Percentiles rank a stretch among this genome's conserved stretches.
Conservation (phyloP, 495 filamentous ascomycete species). For the Aspergillus avenaceus region DNA sequence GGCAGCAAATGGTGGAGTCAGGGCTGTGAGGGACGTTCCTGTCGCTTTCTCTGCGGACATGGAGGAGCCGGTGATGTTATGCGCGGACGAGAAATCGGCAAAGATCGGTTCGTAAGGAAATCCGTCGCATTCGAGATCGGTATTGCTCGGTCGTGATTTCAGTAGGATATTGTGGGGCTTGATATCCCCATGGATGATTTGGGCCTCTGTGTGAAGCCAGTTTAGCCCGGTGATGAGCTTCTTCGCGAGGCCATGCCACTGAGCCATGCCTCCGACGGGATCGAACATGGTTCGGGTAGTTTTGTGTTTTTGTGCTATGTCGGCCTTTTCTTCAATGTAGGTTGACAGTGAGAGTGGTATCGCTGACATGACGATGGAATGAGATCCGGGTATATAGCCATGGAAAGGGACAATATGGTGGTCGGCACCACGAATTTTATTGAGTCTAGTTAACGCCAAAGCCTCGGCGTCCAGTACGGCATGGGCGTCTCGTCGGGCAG, state of each 20-base stretch:
- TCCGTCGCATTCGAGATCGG: constrained; percentile 7
- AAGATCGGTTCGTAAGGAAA: constrained; percentile 45
- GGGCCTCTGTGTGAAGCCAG: constrained; percentile 44
- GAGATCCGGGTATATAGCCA: constrained; percentile 45
- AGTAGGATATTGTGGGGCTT: constrained; percentile 52
- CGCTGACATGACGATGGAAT: constrained; percentile 51
- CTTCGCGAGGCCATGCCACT: constrained; percentile 44
- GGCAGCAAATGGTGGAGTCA: constrained; percentile 56
- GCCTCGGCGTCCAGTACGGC: constrained; percentile 51
- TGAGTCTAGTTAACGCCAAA: constrained; percentile 45
- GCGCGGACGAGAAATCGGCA: constrained; percentile 59
- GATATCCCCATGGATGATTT: constrained; percentile 54
- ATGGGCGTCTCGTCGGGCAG: constrained; percentile 43
- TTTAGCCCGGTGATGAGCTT: constrained; percentile 45
- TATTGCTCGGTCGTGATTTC: neutral
- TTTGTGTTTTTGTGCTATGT: constrained; percentile 22
- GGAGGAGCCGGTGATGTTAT: constrained; percentile 19
- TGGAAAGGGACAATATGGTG: constrained; percentile 51
- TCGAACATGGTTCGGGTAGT: constrained; percentile 50
- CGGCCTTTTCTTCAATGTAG: constrained; percentile 39
- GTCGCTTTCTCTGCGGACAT: constrained; percentile 11
- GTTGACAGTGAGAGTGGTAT: constrained; percentile 47
- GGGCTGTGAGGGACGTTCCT: constrained; percentile 37
- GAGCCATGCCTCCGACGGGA: constrained; percentile 38
- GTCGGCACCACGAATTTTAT: constrained; percentile 26